Conservation (phyloP, 768 basidiomycete species). For the Leccinum boreale region DNA sequence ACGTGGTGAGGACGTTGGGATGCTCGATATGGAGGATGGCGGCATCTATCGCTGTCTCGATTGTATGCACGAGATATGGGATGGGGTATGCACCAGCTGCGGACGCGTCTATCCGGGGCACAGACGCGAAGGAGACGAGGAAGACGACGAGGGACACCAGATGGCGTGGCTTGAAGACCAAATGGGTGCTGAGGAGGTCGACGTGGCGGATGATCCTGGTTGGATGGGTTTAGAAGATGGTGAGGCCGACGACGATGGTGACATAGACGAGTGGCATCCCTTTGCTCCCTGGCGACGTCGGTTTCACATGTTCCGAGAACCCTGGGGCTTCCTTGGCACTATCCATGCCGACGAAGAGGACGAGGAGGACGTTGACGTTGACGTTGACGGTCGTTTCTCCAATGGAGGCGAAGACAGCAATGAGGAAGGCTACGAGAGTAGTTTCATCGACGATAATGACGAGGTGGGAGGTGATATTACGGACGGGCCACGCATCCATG, state of each 20-base stretch:
- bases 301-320: slow-evolving; percentile 14
- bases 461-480: slow-evolving; percentile 11
- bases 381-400: slow-evolving; percentile 6
- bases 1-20: slow-evolving; percentile 47
- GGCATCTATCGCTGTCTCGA: slow-evolving; percentile 73
- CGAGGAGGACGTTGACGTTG: slow-evolving; percentile 15
- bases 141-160: slow-evolving; percentile 31
- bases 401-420: slow-evolving; percentile 24
- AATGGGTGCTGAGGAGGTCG: slow-evolving; percentile 32
- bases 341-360: slow-evolving; percentile 25
- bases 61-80: slow-evolving; percentile 78
- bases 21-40: slow-evolving; percentile 72
- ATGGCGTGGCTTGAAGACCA: slow-evolving; percentile 37
- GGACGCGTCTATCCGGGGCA: slow-evolving; percentile 60
- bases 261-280: slow-evolving; percentile 18
- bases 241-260: slow-evolving; percentile 34
- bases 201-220: slow-evolving; percentile 29
- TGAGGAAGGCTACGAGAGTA: slow-evolving; percentile 46
- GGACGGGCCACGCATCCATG: slow-evolving; percentile 22
- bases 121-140: slow-evolving; percentile 21
- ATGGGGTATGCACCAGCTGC: slow-evolving; percentile 61
- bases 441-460: slow-evolving; percentile 54
- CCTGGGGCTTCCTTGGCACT: slow-evolving; percentile 16
- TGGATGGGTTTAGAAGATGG: slow-evolving; percentile 33
- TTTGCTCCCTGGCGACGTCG: slow-evolving; percentile 18